These are phyloP conservation scores for Gamsiella multidivaricata DNA, from an alignment of 192 early-diverging fungal species.

Conservation along the genomic window DNA sequence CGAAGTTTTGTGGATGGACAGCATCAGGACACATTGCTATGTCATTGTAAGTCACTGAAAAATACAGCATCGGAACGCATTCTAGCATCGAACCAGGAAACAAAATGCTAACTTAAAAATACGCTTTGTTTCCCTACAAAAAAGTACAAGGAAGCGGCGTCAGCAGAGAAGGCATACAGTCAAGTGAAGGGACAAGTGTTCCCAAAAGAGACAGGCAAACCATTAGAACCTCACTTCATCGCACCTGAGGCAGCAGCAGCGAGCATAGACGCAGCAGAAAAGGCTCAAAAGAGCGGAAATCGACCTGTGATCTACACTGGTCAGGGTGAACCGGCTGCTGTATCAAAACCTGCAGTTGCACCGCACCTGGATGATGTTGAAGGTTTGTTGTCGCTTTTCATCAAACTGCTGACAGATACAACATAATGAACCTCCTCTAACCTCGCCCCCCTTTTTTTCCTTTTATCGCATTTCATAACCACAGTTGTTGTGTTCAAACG, in stretches of 20 bases:
- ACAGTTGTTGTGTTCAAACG: conserved; percentile 30
- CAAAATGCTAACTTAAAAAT: not conserved
- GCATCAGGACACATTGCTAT: conserved; percentile 72
- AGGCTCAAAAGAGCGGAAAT: conserved; percentile 32
- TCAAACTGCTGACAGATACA: too few relatives aligned
- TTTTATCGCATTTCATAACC: not conserved
- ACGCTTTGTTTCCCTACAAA: not conserved
- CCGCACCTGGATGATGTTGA: conserved; percentile 9
- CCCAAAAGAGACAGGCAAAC: conserved; percentile 44
- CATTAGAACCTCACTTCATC: conserved; percentile 26
- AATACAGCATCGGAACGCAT: too few relatives aligned
- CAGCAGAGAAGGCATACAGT: conserved; percentile 24
- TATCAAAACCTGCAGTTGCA: conserved; percentile 5
- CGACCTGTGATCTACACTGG: conserved; percentile 35
- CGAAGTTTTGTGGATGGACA: conserved; percentile 70
- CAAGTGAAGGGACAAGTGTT: conserved; percentile 22
- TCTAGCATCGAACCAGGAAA: too few relatives aligned
- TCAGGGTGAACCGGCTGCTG: not conserved
- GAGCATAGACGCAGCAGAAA: conserved; percentile 30
- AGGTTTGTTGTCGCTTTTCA: conserved; percentile 14
- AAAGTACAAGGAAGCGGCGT: conserved; percentile 25
- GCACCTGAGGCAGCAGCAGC: conserved; percentile 23
- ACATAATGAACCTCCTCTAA: too few relatives aligned
- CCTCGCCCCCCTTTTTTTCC: not conserved
- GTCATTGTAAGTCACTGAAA: conserved; percentile 59